phyloP scores from a whole-genome alignment of 768 basidiomycete genomes.

The Mycena capillaripes region DNA sequence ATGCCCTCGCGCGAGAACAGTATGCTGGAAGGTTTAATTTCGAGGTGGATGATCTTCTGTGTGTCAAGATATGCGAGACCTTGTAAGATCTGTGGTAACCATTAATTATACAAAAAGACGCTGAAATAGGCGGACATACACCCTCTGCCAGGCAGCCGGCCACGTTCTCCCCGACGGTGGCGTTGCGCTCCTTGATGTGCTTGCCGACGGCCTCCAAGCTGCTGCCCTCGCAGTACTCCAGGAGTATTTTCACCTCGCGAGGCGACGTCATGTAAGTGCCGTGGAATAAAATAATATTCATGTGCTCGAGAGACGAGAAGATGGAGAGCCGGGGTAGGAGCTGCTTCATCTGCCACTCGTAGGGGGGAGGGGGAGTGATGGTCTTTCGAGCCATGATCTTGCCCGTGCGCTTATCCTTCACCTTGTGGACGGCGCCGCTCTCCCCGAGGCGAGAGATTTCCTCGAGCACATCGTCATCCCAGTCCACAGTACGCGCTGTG shows the following conservation, averaged over 20 bases:
- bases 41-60: slow-evolving; percentile 93
- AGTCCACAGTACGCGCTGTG: too few relatives aligned
- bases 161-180: slow-evolving; percentile 87
- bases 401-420: slow-evolving; percentile 84
- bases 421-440: slow-evolving; percentile 97
- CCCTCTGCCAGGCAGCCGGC: slow-evolving; percentile 95
- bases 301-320: slow-evolving; percentile 85
- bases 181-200: slow-evolving; percentile 83
- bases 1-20: slow-evolving; percentile 90
- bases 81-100: slow-evolving; percentile 75
- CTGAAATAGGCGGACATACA: slow-evolving; percentile 63
- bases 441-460: slow-evolving; percentile 88
- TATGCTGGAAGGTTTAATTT: slow-evolving; percentile 95
- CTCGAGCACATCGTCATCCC: slow-evolving; percentile 81
- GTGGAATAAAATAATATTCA: slow-evolving; percentile 92
- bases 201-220: slow-evolving; percentile 92
- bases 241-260: slow-evolving; percentile 95
- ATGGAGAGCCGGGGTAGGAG: slow-evolving; percentile 93
- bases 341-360: slow-evolving; percentile 92
- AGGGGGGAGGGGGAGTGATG: slow-evolving; percentile 90
- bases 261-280: slow-evolving; percentile 92
- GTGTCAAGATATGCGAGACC: slow-evolving; percentile 96
- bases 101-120: slow-evolving; percentile 22
- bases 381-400: slow-evolving; percentile 94
- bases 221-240: slow-evolving; percentile 92